phyloP scores from a whole-genome alignment of 768 basidiomycete genomes.

The Boletus bicolor region DNA sequence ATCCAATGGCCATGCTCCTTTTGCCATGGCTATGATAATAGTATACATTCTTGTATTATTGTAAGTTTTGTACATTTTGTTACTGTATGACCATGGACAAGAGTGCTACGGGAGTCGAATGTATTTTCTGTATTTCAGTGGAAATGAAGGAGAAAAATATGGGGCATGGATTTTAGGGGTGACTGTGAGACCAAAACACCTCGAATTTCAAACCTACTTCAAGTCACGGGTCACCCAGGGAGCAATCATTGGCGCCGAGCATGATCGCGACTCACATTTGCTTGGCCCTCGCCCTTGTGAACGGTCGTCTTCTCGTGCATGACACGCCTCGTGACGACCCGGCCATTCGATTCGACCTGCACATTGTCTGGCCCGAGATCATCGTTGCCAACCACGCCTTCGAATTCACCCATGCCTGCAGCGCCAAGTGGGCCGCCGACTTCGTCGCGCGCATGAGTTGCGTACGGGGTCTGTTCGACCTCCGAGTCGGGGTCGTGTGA shows the following conservation, averaged over 20 bases:
- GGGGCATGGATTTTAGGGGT: not conserved
- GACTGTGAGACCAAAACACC: not conserved
- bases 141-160: not conserved
- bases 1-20: not conserved
- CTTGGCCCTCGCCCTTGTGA: conserved; percentile 5
- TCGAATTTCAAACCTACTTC: conserved; percentile 13
- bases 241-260: not conserved
- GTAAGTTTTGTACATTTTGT: conserved; percentile 1
- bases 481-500: conserved; percentile 18
- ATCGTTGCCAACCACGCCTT: conserved; percentile 28
- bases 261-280: conserved; percentile 12
- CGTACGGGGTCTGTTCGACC: conserved; percentile 19
- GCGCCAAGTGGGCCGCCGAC: conserved; percentile 26
- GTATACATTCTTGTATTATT: conserved; percentile 3
- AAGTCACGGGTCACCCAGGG: not conserved
- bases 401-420: conserved; percentile 31
- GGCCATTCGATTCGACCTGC: conserved; percentile 24
- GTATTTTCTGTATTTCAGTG: not conserved
- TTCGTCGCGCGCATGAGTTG: conserved; percentile 28
- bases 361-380: conserved; percentile 27
- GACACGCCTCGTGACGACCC: conserved; percentile 20
- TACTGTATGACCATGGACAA: not conserved
- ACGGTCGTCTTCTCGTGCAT: conserved; percentile 8
- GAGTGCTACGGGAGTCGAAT: not conserved
- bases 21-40: not conserved